Percentiles rank a stretch among this genome's conserved stretches.
These are phyloP conservation scores for Spinacia oleracea DNA, from an alignment of 179 eudicot genomes.

Conservation along the genomic window DNA sequence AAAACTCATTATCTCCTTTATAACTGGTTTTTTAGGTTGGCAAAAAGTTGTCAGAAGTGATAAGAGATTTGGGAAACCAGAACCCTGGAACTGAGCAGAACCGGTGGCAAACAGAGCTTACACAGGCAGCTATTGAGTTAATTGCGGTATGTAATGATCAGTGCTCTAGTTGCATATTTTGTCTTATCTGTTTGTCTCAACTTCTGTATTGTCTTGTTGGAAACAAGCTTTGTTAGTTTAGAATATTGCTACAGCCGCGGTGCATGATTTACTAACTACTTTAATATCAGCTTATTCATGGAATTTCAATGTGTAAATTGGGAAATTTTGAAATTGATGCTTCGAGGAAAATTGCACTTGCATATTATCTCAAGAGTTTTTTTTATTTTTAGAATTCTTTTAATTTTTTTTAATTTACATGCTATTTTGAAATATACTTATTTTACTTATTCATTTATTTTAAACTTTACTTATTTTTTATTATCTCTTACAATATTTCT, in stretches of 20 bases:
- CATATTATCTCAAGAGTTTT: not conserved
- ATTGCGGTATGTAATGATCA: slow-evolving; percentile 61
- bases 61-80: slow-evolving; percentile 88
- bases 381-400: too few relatives aligned
- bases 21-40: slow-evolving; percentile 61
- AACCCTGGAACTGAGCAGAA: slow-evolving; percentile 71
- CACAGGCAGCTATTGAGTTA: slow-evolving; percentile 91
- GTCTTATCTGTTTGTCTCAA: not conserved
- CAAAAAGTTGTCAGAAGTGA: slow-evolving; percentile 86
- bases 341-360: not conserved
- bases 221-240: not conserved
- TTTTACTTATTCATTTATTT: too few relatives aligned
- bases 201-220: not conserved
- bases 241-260: not conserved
- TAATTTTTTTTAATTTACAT: too few relatives aligned
- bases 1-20: slow-evolving; percentile 8
- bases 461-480: too few relatives aligned
- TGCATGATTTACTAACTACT: not conserved
- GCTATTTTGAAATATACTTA: too few relatives aligned
- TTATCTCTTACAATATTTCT: too few relatives aligned
- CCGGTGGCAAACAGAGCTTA: slow-evolving; percentile 94
- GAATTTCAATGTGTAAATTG: not conserved
- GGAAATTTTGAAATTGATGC: not conserved
- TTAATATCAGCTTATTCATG: not conserved
- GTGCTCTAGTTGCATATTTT: not conserved